phyloP scores from a whole-genome alignment of 345 rosid genomes.

The Clarkia xantiana region DNA sequence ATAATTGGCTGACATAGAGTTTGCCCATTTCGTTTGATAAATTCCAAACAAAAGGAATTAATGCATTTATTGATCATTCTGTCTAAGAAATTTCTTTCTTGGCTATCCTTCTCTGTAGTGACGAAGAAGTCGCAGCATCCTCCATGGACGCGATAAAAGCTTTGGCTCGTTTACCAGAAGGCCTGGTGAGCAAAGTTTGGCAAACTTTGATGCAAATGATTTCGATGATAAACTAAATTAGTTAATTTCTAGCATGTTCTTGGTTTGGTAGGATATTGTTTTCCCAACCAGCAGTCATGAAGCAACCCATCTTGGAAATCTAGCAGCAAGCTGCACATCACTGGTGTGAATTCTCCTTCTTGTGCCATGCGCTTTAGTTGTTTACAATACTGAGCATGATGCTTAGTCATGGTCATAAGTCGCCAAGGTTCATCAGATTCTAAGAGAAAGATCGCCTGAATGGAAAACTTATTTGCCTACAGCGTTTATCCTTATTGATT shows the following conservation, averaged over 20 bases:
- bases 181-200: conserved; percentile 34
- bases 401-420: too few relatives aligned
- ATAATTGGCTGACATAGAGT: too few relatives aligned
- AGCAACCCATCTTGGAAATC: conserved; percentile 52
- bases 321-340: conserved; percentile 49
- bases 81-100: background rate
- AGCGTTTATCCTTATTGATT: too few relatives aligned
- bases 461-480: too few relatives aligned
- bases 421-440: too few relatives aligned
- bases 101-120: conserved; percentile 19
- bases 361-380: background rate
- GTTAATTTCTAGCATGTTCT: background rate
- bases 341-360: conserved; percentile 30
- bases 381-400: too few relatives aligned
- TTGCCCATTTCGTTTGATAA: too few relatives aligned
- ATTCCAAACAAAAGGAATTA: too few relatives aligned
- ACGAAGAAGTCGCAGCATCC: conserved; percentile 68
- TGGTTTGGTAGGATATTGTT: conserved; percentile 31
- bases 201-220: too few relatives aligned
- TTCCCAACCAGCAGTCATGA: conserved; percentile 41
- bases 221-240: too few relatives aligned
- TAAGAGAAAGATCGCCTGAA: too few relatives aligned
- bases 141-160: conserved; percentile 52
- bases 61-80: background rate
- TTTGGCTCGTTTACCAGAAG: conserved; percentile 48